Evolutionary conservation across 305 asterid genomes (phyloP).

Genomic region (Rubia peregrina): DNA sequence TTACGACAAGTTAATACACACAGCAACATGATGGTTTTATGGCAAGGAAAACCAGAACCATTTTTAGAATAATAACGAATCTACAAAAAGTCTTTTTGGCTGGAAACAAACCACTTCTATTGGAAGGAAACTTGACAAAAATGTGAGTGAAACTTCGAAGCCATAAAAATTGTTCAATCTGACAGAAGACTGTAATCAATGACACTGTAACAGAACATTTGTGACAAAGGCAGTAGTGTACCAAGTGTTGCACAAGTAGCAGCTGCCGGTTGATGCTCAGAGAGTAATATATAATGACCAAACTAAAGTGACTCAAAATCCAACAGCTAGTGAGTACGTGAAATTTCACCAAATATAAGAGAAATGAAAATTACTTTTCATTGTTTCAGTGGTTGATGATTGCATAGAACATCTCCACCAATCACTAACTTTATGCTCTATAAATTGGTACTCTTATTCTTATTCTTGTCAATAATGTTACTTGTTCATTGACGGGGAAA

Average conservation of each 20-base stretch:
- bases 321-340: not conserved
- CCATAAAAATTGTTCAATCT: not conserved
- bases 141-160: slow-evolving; percentile 1
- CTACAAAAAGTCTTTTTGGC: not conserved
- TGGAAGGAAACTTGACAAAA: not conserved
- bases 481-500: not conserved
- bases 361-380: not conserved
- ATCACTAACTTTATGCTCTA: not conserved
- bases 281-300: not conserved
- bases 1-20: not conserved
- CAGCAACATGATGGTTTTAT: not conserved
- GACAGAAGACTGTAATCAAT: not conserved
- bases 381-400: not conserved
- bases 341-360: not conserved
- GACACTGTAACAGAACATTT: not conserved
- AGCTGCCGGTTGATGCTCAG: not conserved
- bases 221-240: not conserved
- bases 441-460: not conserved
- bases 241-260: not conserved
- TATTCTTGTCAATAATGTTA: not conserved
- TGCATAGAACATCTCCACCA: not conserved
- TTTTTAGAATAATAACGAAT: not conserved
- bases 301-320: not conserved
- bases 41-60: not conserved
- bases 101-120: not conserved